phyloP scores from a whole-genome alignment of 2,329 filamentous ascomycete genomes.

The Botrytis porri region DNA sequence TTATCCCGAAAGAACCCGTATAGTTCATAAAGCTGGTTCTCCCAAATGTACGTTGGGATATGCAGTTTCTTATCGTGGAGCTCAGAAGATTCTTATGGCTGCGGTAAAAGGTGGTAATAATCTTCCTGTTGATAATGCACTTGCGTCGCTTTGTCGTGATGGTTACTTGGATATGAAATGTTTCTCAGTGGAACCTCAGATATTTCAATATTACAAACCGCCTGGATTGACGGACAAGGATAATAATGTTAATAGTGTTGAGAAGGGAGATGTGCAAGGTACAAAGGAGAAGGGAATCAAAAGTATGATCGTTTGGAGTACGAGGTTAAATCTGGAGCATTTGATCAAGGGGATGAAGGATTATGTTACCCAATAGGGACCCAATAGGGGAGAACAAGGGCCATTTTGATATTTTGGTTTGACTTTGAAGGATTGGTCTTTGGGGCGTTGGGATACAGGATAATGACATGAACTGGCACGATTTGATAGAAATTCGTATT shows the following conservation, averaged over 20 bases:
- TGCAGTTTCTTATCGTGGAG: constrained; percentile 35
- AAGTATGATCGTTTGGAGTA: constrained; percentile 40
- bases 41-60: constrained; percentile 40
- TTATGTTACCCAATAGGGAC: not conserved
- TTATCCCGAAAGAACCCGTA: constrained; percentile 28
- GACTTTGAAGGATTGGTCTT: not conserved
- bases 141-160: constrained; percentile 38
- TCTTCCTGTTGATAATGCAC: constrained; percentile 37
- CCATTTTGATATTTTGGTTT: too few species aligned
- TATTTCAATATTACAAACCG: constrained; percentile 40
- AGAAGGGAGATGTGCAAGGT: constrained; percentile 9
- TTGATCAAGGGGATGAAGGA: constrained; percentile 29
- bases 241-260: constrained; percentile 36
- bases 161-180: constrained; percentile 38
- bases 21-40: constrained; percentile 34
- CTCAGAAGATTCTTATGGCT: constrained; percentile 60
- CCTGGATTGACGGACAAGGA: constrained; percentile 36
- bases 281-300: constrained; percentile 37
- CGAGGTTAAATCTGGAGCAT: constrained; percentile 39
- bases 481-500: not conserved
- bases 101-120: constrained; percentile 39
- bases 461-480: not conserved
- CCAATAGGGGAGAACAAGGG: not conserved
- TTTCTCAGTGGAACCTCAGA: constrained; percentile 39
- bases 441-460: not conserved